These are phyloP conservation scores for Pterulicium gracile DNA, from an alignment of 1,284 basidiomycete genomes.

Conservation along the genomic window DNA sequence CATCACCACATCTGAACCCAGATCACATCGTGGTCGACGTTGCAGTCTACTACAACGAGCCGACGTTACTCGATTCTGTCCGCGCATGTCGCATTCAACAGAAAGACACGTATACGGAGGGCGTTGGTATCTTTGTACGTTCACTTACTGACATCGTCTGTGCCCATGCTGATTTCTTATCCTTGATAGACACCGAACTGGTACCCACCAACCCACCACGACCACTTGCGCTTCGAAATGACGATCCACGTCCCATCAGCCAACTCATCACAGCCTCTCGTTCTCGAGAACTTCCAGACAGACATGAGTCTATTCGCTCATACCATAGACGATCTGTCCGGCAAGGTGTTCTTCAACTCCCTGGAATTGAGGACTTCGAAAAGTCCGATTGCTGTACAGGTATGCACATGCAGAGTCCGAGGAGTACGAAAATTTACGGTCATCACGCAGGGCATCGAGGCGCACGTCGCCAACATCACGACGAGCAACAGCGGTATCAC, in stretches of 20 bases:
- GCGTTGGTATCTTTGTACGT: not conserved
- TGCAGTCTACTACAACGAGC: not conserved
- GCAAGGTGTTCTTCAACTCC: constrained; percentile 21
- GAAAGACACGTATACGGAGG: not conserved
- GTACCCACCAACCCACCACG: too few relatives aligned
- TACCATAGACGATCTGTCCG: constrained; percentile 18
- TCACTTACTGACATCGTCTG: not conserved
- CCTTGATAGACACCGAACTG: not conserved
- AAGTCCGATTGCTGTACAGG: constrained; percentile 20
- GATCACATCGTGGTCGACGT: not conserved
- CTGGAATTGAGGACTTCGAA: constrained; percentile 18
- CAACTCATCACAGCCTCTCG: not conserved
- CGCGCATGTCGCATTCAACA: constrained; percentile 1
- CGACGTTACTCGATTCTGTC: not conserved
- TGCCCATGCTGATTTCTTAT: not conserved
- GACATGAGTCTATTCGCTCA: constrained; percentile 22
- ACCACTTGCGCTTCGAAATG: not conserved
- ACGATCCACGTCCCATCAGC: not conserved
- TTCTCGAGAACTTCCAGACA: constrained; percentile 23
- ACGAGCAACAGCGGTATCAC: constrained; percentile 22
- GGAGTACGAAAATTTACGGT: not conserved
- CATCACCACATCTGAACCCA: not conserved
- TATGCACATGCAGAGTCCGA: constrained; percentile 5
- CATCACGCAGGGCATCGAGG: constrained; percentile 18
- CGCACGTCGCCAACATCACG: constrained; percentile 16